Conservation (phyloP, 805 yeast genomes). For the Ogataea nitratoaversa region DNA sequence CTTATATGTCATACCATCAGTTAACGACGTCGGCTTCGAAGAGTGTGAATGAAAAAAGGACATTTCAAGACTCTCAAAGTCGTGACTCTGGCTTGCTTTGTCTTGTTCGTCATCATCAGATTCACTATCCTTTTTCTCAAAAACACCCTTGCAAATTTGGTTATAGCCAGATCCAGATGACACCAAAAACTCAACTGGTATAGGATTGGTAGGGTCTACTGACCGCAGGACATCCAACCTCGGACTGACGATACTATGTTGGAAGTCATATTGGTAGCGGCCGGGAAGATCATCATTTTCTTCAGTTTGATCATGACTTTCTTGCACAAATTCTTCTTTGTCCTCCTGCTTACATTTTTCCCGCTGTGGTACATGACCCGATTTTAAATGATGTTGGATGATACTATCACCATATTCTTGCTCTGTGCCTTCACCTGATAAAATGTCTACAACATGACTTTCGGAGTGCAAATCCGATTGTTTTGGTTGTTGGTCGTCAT, state of each 20-base stretch:
- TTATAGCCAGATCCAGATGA: not conserved
- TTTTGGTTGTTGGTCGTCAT: conserved; percentile 1
- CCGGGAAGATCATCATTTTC: conserved; percentile 3
- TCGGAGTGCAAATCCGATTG: not conserved
- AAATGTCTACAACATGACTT: conserved; percentile 2
- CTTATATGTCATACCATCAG: not conserved
- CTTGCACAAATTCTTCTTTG: not conserved
- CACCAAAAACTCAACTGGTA: not conserved
- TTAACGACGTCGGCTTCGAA: not conserved
- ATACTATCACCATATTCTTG: conserved; percentile 4
- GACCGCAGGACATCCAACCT: not conserved
- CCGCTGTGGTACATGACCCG: conserved; percentile 2
- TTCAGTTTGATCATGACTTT: not conserved
- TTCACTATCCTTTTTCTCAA: conserved; percentile 7
- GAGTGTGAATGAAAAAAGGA: not conserved
- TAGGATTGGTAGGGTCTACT: not conserved
- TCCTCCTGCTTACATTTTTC: conserved; percentile 4
- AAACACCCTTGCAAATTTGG: not conserved
- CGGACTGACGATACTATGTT: not conserved
- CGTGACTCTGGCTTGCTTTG: not conserved
- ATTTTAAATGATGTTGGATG: conserved; percentile 5
- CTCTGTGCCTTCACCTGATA: conserved; percentile 6
- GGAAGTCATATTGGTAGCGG: not conserved
- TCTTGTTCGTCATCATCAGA: conserved; percentile 3
- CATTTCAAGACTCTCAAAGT: not conserved